phyloP scores from a whole-genome alignment of 306 rosid genomes.

The Trifolium pratense region DNA sequence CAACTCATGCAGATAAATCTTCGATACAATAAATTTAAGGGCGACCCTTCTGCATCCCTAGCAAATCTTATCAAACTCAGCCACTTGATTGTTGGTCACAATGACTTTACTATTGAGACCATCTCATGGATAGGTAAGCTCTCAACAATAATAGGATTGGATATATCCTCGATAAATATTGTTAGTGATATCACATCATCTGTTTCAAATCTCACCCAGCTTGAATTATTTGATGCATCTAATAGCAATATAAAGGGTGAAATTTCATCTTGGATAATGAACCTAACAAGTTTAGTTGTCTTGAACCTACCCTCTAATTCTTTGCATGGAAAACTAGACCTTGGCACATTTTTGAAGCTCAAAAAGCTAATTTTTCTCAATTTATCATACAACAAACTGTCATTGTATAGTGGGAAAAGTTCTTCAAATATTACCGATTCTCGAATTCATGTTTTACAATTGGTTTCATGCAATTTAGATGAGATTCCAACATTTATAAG shows the following conservation, averaged over 20 bases:
- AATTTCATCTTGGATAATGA: conserved; percentile 35
- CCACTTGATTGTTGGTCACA: not conserved
- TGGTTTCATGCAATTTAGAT: conserved; percentile 25
- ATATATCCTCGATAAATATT: conserved; percentile 25
- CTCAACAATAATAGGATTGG: not conserved
- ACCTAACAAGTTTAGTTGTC: not conserved
- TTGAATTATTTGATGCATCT: rapidly evolving
- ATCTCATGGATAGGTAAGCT: conserved; percentile 31
- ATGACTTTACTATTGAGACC: conserved; percentile 37
- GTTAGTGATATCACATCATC: not conserved
- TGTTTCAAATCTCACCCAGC: conserved; percentile 28
- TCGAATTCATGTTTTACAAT: not conserved
- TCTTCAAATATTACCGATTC: conserved; percentile 15
- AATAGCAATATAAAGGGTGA: not conserved
- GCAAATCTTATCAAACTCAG: conserved; percentile 34
- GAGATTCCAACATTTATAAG: conserved; percentile 8
- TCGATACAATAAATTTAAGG: not conserved
- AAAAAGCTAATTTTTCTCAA: not conserved
- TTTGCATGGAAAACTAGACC: conserved; percentile 27
- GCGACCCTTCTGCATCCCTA: conserved; percentile 27
- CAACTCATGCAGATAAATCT: not conserved
- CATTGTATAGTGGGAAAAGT: not conserved
- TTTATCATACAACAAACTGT: conserved; percentile 3
- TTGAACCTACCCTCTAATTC: not conserved
- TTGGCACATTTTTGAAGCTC: conserved; percentile 7